Conservation (phyloP, 2,329 filamentous ascomycete species). For the Venturia effusa region DNA sequence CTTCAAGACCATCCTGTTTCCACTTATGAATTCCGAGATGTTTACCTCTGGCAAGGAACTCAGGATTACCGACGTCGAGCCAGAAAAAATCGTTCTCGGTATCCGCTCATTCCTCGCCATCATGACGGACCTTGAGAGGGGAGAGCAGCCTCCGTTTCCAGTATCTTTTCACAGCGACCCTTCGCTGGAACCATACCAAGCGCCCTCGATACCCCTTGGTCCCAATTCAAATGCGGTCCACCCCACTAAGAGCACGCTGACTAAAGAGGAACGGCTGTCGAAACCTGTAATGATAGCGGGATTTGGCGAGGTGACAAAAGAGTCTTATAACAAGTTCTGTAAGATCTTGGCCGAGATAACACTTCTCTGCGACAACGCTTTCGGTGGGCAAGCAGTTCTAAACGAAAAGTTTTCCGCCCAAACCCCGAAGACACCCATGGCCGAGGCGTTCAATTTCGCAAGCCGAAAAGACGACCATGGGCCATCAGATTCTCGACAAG, state of each 20-base stretch:
- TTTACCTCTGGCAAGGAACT: constrained; percentile 68
- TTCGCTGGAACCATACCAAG: constrained; percentile 28
- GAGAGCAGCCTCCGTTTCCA: constrained; percentile 77
- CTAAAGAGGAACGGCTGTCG: constrained; percentile 56
- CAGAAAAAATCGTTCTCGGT: constrained; percentile 93
- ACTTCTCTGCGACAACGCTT: constrained; percentile 91
- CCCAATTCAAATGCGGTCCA: constrained; percentile 16
- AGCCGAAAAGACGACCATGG: constrained; percentile 68
- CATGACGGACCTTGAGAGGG: constrained; percentile 84
- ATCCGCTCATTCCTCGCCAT: constrained; percentile 90
- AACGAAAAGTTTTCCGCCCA: constrained; percentile 89
- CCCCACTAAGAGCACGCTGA: constrained; percentile 25
- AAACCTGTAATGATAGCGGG: constrained; percentile 47
- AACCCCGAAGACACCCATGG: constrained; percentile 86
- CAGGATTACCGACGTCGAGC: constrained; percentile 85
- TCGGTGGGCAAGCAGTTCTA: constrained; percentile 87
- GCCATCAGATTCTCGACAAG: constrained; percentile 73
- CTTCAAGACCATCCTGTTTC: constrained; percentile 87
- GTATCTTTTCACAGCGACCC: constrained; percentile 45
- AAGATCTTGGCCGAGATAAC: constrained; percentile 94
- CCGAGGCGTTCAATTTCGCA: constrained; percentile 86
- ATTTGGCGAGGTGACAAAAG: constrained; percentile 65
- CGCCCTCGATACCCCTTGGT: constrained; percentile 22
- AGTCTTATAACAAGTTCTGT: constrained; percentile 85
- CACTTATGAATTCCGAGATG: constrained; percentile 84